Conservation (phyloP, 768 basidiomycete species). For the Leccinellum rugosiceps region DNA sequence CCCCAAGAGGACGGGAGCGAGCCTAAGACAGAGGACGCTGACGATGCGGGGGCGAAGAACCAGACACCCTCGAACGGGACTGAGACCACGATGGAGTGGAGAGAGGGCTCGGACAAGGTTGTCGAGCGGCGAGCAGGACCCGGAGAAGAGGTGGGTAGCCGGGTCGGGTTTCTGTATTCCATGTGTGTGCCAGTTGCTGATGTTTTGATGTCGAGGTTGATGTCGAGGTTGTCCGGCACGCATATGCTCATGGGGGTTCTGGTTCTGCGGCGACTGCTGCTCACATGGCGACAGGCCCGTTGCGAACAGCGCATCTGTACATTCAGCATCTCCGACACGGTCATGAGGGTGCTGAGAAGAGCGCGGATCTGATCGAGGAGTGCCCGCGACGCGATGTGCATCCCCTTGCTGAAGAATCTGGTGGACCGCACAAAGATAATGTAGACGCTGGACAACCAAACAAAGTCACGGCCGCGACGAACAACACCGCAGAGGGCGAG, state of each 20-base stretch:
- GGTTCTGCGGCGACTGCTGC: not conserved
- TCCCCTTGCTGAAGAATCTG: slow-evolving; percentile 13
- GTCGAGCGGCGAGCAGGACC: slow-evolving; percentile 58
- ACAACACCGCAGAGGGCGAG: slow-evolving; percentile 11
- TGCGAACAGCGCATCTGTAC: slow-evolving; percentile 7
- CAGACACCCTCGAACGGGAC: slow-evolving; percentile 46
- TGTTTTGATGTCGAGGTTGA: slow-evolving; percentile 46
- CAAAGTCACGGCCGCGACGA: slow-evolving; percentile 1
- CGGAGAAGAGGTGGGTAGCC: slow-evolving; percentile 62
- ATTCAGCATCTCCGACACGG: slow-evolving; percentile 16
- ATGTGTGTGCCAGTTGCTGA: slow-evolving; percentile 8
- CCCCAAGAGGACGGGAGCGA: slow-evolving; percentile 6
- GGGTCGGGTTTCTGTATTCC: not conserved
- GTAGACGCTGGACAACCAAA: not conserved
- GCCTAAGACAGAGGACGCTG: slow-evolving; percentile 11
- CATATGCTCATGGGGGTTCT: slow-evolving; percentile 19
- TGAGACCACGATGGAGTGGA: slow-evolving; percentile 51
- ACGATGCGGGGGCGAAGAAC: slow-evolving; percentile 23
- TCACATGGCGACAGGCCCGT: not conserved
- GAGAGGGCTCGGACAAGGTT: slow-evolving; percentile 64
- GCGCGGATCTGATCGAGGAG: slow-evolving; percentile 23
- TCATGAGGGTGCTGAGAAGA: slow-evolving; percentile 19
- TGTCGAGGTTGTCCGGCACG: slow-evolving; percentile 57
- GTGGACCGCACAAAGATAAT: slow-evolving; percentile 5
- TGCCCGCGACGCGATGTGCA: slow-evolving; percentile 12